These are phyloP conservation scores for Trichoderma oligosporum DNA, from an alignment of 2,329 filamentous ascomycete genomes.

Conservation along the genomic window DNA sequence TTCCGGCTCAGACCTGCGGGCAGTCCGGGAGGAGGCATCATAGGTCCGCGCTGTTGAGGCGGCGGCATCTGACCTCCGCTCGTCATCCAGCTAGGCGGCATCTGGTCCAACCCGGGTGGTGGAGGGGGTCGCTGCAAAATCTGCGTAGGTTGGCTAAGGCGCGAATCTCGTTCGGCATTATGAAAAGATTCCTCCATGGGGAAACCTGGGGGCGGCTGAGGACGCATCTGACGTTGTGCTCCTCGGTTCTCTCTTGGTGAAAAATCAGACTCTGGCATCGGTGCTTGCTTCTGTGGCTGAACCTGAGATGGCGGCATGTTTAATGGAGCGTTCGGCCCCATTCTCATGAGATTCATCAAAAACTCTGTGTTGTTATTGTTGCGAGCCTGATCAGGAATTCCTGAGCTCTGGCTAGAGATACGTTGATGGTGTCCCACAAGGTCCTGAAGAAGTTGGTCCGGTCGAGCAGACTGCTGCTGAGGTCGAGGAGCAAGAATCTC, in stretches of 20 bases:
- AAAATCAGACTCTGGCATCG: slow-evolving; percentile 42
- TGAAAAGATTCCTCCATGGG: slow-evolving; percentile 52
- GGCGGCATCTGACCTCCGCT: slow-evolving; percentile 43
- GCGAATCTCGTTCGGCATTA: slow-evolving; percentile 45
- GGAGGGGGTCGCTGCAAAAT: slow-evolving; percentile 62
- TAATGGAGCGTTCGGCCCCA: slow-evolving; percentile 34
- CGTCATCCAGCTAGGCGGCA: slow-evolving; percentile 54
- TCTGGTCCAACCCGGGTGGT: slow-evolving; percentile 57
- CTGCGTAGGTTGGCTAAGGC: slow-evolving; percentile 55
- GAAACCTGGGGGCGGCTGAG: slow-evolving; percentile 48
- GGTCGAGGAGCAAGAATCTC: slow-evolving; percentile 53
- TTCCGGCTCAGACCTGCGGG: slow-evolving; percentile 34
- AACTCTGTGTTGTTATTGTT: slow-evolving; percentile 73
- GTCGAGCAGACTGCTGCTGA: slow-evolving; percentile 49
- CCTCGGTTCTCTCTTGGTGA: slow-evolving; percentile 32
- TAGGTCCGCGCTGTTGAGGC: slow-evolving; percentile 44
- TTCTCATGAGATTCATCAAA: slow-evolving; percentile 75
- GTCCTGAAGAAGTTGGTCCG: slow-evolving; percentile 60
- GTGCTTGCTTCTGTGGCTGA: slow-evolving; percentile 23
- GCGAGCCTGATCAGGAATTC: slow-evolving; percentile 44
- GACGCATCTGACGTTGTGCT: slow-evolving; percentile 41
- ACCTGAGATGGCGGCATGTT: slow-evolving; percentile 52
- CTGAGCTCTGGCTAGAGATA: slow-evolving; percentile 48
- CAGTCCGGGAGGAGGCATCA: slow-evolving; percentile 61
- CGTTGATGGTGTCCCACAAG: slow-evolving; percentile 57